A percentile compares a stretch with the other conserved stretches of the same genome.
These are phyloP conservation scores for Rutidosis leptorrhynchoides DNA, from an alignment of 129 eudicot genomes.

Conservation along the genomic window DNA sequence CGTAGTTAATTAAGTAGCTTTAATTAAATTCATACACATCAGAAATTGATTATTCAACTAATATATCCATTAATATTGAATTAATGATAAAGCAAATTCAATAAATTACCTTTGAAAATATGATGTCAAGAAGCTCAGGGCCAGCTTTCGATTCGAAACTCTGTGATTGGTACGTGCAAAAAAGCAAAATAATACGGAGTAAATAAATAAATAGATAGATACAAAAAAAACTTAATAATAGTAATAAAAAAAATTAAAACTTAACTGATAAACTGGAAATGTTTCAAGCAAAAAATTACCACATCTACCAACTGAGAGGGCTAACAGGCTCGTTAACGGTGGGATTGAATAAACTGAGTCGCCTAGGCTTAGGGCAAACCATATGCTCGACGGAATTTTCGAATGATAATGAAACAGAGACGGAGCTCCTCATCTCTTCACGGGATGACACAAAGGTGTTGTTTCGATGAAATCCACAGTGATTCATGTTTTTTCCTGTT, in stretches of 20 bases:
- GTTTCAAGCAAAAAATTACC: constrained; percentile 35
- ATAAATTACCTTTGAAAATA: constrained; percentile 59
- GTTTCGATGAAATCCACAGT: constrained; percentile 61
- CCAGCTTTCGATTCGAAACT: constrained; percentile 73
- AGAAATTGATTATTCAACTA: neutral
- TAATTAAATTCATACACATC: neutral
- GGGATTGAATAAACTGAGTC: constrained; percentile 45
- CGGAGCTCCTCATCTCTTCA: constrained; percentile 70
- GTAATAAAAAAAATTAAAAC: neutral
- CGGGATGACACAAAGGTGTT: no score
- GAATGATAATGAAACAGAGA: constrained; percentile 37
- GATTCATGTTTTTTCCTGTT: constrained; percentile 44
- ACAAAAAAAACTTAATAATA: no score
- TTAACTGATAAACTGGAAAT: neutral
- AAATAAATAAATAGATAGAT: no score
- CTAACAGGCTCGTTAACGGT: constrained; percentile 40
- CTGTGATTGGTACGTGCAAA: constrained; percentile 61
- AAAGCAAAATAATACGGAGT: neutral
- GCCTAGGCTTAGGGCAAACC: constrained; percentile 84
- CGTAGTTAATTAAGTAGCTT: neutral
- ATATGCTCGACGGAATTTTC: constrained; percentile 47
- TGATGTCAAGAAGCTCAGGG: constrained; percentile 84
- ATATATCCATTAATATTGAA: no score
- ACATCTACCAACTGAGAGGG: constrained; percentile 66
- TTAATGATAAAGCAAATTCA: neutral